Evolutionary conservation across 2,329 filamentous ascomycete genomes (phyloP), one percentile per base, ranked within the genome.

Genomic region (Trichoderma aggressivum): DNA sequence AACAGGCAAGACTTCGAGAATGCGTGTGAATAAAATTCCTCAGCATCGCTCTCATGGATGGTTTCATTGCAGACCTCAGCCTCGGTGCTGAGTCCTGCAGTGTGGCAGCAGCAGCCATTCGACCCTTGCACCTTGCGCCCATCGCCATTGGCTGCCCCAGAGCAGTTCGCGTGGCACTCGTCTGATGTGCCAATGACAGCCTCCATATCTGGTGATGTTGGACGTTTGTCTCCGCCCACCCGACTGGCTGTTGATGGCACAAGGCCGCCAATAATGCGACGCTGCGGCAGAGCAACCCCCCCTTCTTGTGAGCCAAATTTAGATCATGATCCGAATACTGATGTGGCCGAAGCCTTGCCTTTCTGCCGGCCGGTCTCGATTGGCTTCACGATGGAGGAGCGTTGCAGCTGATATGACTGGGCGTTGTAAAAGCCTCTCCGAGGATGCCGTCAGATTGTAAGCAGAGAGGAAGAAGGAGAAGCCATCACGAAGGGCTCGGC

Each of bases 61-160:
- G 67, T 63, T 55, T 24, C 67, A 70, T 32, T 70, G 67, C 67
- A 70, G 67, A 21, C 50, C 66, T 43, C 67, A 70, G 58, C 67
- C 36, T n/a, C 59, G 67, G 55, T 50, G 67, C 67, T 70, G 67
- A 63, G 58, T 47, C 53, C 59, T 70, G 58, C 67, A 62, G 67
- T 70, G 67, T 70, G 59, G 59, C 12, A 56, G 67, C 59, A 26
- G 28, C 16, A 43, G 43, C 30, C 55, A 62, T 63, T 30, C n/a
- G 32, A 18, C 61, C 39, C 43, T 63, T n/a, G 39, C 43, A 12
- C 11, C 18, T 14, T 14, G 0, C 10, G 8, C 28, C n/a, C 56
- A 4, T 56, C n/a, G 18, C 43, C 47, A 70, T 70, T 70, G 67
- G 67, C 43, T 34, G 39, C 59, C 28, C 34, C 24, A 32, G 55